These are phyloP conservation scores for Arthrobotrys sphaeroides DNA, from an alignment of 2,329 filamentous ascomycete genomes.

Conservation along the genomic window DNA sequence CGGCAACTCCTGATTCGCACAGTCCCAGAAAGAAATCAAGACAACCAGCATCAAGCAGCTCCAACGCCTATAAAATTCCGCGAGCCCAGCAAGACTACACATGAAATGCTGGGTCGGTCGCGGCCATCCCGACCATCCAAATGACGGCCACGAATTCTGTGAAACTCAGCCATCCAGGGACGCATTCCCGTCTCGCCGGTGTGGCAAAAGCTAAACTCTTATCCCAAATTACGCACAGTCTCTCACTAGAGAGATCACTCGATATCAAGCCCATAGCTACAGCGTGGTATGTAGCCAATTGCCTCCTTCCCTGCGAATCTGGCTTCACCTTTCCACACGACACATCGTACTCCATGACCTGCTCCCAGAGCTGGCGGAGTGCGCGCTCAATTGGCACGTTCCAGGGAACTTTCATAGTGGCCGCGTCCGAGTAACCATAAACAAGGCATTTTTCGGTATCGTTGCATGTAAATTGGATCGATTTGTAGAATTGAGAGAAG, in stretches of 20 bases:
- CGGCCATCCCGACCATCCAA: slow-evolving; percentile 49
- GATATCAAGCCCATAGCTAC: slow-evolving; percentile 47
- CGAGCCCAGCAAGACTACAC: background rate
- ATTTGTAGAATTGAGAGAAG: slow-evolving; percentile 47
- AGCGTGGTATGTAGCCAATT: slow-evolving; percentile 43
- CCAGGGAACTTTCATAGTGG: slow-evolving; percentile 46
- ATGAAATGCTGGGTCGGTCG: slow-evolving; percentile 29
- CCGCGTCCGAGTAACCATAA: slow-evolving; percentile 39
- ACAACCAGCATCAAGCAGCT: background rate
- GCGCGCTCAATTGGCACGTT: slow-evolving; percentile 43
- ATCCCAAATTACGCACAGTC: slow-evolving; percentile 40
- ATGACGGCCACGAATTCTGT: slow-evolving; percentile 46
- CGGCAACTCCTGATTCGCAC: background rate
- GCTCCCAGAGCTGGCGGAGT: slow-evolving; percentile 47
- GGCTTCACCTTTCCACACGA: slow-evolving; percentile 38
- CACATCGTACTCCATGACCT: slow-evolving; percentile 46
- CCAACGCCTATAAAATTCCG: background rate
- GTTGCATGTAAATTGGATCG: slow-evolving; percentile 40
- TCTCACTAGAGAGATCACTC: slow-evolving; percentile 36
- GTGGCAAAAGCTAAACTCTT: slow-evolving; percentile 34
- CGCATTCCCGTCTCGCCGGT: slow-evolving; percentile 41
- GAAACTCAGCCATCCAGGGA: slow-evolving; percentile 44
- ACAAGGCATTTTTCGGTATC: slow-evolving; percentile 50
- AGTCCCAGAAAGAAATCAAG: background rate
- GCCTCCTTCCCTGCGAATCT: slow-evolving; percentile 32